Evolutionary conservation across 2,329 filamentous ascomycete species (phyloP).

Genomic region (Podosphaera xanthii): DNA sequence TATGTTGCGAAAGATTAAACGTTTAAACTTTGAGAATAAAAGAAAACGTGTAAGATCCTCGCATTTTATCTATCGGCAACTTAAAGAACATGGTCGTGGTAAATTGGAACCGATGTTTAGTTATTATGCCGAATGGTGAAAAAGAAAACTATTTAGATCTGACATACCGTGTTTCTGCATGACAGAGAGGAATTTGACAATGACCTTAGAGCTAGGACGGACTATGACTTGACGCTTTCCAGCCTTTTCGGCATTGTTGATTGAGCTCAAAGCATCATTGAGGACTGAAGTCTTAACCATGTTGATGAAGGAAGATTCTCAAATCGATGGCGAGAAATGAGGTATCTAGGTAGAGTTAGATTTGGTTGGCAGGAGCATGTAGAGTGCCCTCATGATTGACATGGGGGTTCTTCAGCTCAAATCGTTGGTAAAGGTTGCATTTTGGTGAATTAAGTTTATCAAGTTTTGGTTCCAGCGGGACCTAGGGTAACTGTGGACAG

Average conservation of each 20-base stretch:
- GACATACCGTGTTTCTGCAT: constrained; percentile 99
- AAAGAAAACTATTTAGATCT: not conserved
- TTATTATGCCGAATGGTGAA: constrained; percentile 81
- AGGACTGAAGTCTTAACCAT: constrained; percentile 99
- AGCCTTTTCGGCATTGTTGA: constrained; percentile 99
- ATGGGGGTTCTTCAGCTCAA: constrained; percentile 48
- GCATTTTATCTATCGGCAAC: constrained; percentile 88
- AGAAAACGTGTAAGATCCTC: constrained; percentile 96
- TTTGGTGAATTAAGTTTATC: not conserved
- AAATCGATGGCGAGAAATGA: constrained; percentile 41
- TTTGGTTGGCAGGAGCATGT: constrained; percentile 37
- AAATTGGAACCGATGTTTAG: constrained; percentile 84
- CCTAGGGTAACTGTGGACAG: not conserved
- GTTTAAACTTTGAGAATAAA: constrained; percentile 58
- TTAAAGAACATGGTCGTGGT: constrained; percentile 98
- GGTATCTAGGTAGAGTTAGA: constrained; percentile 46
- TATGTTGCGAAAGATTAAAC: constrained; percentile 88
- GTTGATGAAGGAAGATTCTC: constrained; percentile 69
- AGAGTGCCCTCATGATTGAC: constrained; percentile 39
- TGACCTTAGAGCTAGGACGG: constrained; percentile 97
- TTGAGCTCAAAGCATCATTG: constrained; percentile 95
- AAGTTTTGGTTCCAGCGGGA: not conserved
- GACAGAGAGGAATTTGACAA: constrained; percentile 95
- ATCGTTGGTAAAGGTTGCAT: not conserved
- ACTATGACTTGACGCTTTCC: constrained; percentile 99